A percentile compares a stretch with the other conserved stretches of the same genome.
Conservation (phyloP, 768 basidiomycete genomes). For the Collybiopsis confluens region DNA sequence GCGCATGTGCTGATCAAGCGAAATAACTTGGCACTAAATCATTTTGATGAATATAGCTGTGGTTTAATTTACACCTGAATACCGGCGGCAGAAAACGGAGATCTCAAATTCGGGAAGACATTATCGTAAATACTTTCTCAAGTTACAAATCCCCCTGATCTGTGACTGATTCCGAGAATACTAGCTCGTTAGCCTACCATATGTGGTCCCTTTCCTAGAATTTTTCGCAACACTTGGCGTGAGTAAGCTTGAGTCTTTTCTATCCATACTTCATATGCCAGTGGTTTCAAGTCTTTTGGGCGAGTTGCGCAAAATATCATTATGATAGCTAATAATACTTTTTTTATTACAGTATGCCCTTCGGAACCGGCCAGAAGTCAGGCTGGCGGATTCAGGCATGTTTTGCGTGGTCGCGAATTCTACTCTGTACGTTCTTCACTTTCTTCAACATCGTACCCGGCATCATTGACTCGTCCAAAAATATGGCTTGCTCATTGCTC, state of each 20-base stretch:
- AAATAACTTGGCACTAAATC: too few relatives aligned
- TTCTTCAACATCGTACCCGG: background rate
- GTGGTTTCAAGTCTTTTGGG: too few relatives aligned
- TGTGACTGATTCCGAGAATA: background rate
- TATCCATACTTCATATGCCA: too few relatives aligned
- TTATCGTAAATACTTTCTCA: too few relatives aligned
- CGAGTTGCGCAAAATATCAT: too few relatives aligned
- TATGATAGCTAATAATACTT: too few relatives aligned
- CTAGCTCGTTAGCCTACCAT: conserved; percentile 7
- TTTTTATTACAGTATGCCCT: conserved; percentile 4
- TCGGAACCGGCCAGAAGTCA: background rate
- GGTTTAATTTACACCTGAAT: conserved; percentile 2
- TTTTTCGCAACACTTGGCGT: conserved; percentile 4
- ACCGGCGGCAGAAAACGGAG: background rate
- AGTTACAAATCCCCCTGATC: too few relatives aligned
- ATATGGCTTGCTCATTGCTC: too few relatives aligned
- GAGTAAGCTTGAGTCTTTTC: background rate
- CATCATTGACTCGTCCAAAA: too few relatives aligned
- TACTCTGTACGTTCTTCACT: conserved; percentile 1
- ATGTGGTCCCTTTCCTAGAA: conserved; percentile 5
- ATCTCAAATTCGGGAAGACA: too few relatives aligned
- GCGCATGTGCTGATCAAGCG: too few relatives aligned
- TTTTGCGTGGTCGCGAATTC: conserved; percentile 4
- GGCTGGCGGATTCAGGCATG: conserved; percentile 9
- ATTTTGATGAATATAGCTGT: conserved; percentile 1